Evolutionary conservation across 2,329 filamentous ascomycete genomes (phyloP).

Genomic region (Pseudopithomyces chartarum): DNA sequence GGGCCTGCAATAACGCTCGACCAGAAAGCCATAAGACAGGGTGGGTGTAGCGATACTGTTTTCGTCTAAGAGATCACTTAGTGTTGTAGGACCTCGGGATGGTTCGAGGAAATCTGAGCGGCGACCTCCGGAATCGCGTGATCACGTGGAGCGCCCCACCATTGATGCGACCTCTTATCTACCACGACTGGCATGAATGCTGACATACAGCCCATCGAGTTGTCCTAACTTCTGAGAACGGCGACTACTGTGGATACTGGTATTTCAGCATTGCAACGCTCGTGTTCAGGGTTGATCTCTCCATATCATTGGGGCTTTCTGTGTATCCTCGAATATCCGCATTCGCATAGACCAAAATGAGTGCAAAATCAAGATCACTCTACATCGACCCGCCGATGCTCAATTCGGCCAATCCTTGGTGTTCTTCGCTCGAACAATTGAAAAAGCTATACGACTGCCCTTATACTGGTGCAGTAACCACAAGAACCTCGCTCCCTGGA

Average conservation of each 20-base stretch:
- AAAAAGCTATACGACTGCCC: constrained; percentile 63
- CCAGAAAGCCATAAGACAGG: too few relatives aligned
- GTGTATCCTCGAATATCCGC: not conserved
- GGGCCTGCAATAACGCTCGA: too few relatives aligned
- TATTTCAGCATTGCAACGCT: too few relatives aligned
- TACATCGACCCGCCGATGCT: constrained; percentile 68
- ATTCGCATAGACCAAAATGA: not conserved
- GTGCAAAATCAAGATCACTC: constrained; percentile 43
- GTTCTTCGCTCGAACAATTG: constrained; percentile 68
- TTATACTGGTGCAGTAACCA: constrained; percentile 75
- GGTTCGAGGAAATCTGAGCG: not conserved
- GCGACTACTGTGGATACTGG: too few relatives aligned
- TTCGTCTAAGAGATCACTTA: not conserved
- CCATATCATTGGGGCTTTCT: too few relatives aligned
- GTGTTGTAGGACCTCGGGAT: not conserved
- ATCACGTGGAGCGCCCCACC: constrained; percentile 1
- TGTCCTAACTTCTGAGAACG: too few relatives aligned
- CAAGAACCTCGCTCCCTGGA: constrained; percentile 68
- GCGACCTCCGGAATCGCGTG: not conserved
- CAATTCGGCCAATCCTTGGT: constrained; percentile 79
- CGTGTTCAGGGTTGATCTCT: too few relatives aligned
- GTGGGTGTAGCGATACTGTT: too few relatives aligned
- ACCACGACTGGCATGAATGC: too few relatives aligned
- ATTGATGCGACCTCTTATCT: not conserved
- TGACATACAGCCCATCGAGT: too few relatives aligned